Percentiles rank a stretch among this genome's conserved stretches.
Evolutionary conservation across 768 basidiomycete genomes (phyloP).

Genomic region (Mycena chlorophos): DNA sequence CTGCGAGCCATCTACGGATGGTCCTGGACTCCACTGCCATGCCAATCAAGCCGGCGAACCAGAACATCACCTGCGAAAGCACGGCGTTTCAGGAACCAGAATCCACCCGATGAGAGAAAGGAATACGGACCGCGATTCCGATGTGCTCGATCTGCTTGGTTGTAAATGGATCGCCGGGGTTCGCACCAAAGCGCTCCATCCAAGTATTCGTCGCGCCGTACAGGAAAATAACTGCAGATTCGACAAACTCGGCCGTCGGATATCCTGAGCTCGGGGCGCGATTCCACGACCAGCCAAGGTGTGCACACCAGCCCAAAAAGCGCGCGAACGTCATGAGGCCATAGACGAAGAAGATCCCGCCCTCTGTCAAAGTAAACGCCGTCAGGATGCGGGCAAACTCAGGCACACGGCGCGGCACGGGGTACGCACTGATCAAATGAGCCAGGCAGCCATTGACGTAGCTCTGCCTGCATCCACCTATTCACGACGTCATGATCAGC

Average conservation of each 20-base stretch:
- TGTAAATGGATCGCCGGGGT: slow-evolving; percentile 78
- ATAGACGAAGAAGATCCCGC: slow-evolving; percentile 90
- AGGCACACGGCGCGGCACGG: not conserved
- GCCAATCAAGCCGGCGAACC: slow-evolving; percentile 86
- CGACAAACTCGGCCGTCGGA: slow-evolving; percentile 73
- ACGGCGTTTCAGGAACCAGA: not conserved
- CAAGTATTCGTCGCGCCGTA: slow-evolving; percentile 93
- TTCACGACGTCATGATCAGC: not conserved
- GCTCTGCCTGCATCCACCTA: slow-evolving; percentile 76
- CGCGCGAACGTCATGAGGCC: slow-evolving; percentile 88
- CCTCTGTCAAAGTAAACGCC: slow-evolving; percentile 56
- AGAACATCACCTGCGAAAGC: slow-evolving; percentile 79
- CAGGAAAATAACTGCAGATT: slow-evolving; percentile 78
- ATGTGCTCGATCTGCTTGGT: slow-evolving; percentile 95
- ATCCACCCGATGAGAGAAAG: not conserved
- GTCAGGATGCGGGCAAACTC: slow-evolving; percentile 7
- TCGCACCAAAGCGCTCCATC: slow-evolving; percentile 94
- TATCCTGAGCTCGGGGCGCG: slow-evolving; percentile 49
- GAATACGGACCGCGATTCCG: slow-evolving; percentile 71
- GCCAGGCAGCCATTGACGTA: slow-evolving; percentile 85
- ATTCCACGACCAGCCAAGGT: slow-evolving; percentile 97
- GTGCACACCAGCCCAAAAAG: slow-evolving; percentile 87
- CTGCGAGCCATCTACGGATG: slow-evolving; percentile 73
- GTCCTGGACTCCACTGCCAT: slow-evolving; percentile 84
- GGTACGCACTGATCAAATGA: slow-evolving; percentile 81